A percentile compares a stretch with the other conserved stretches of the same genome.
Evolutionary conservation across 2,329 filamentous ascomycete species (phyloP).

Genomic region (Fusarium devonianum): DNA sequence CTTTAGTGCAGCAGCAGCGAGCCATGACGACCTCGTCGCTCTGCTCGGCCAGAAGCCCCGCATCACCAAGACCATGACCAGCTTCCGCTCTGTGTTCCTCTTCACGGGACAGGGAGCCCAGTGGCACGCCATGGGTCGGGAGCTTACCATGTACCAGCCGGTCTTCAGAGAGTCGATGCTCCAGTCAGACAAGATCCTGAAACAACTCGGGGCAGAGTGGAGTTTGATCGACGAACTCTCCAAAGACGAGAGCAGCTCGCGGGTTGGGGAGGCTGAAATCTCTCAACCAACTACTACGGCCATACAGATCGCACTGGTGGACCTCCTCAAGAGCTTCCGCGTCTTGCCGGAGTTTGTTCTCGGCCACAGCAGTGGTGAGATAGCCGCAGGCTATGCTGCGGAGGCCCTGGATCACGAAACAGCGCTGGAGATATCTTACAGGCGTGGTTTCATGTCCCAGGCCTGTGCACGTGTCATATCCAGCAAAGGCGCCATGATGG

Average conservation of each 20-base stretch:
- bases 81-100: constrained; percentile 24
- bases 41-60: constrained; percentile 12
- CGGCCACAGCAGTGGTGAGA: constrained; percentile 51
- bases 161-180: constrained; percentile 20
- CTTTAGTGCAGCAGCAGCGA: constrained; percentile 7
- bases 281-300: constrained; percentile 53
- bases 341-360: constrained; percentile 43
- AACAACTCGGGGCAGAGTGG: constrained; percentile 27
- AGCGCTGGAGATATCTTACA: constrained; percentile 17
- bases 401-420: constrained; percentile 21
- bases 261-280: constrained; percentile 44
- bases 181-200: not conserved
- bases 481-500: constrained; percentile 49
- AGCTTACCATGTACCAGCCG: constrained; percentile 20
- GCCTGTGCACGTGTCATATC: constrained; percentile 16
- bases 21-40: constrained; percentile 5
- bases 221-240: constrained; percentile 36
- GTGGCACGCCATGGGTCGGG: constrained; percentile 45
- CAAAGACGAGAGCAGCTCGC: constrained; percentile 13
- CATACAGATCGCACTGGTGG: constrained; percentile 52
- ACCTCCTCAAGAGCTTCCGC: constrained; percentile 45
- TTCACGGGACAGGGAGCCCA: constrained; percentile 50
- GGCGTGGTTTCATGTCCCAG: constrained; percentile 17
- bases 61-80: constrained; percentile 10
- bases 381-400: constrained; percentile 47